A percentile compares a stretch with the other conserved stretches of the same genome.
phyloP scores from a whole-genome alignment of 139 green algal genomes.

The Coelastrella sp. region DNA sequence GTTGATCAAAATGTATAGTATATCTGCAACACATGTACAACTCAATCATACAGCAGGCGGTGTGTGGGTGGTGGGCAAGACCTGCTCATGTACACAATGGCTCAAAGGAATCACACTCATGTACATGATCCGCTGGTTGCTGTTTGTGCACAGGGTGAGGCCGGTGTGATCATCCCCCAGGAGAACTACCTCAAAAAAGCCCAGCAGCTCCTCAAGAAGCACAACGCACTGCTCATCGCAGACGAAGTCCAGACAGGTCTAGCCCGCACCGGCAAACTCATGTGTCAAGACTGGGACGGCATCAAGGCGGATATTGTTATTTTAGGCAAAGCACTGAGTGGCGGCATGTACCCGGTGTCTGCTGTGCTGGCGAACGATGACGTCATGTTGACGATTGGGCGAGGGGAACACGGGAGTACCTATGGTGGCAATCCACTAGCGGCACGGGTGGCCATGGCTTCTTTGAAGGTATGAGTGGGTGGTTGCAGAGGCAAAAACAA shows the following conservation, averaged over 20 bases:
- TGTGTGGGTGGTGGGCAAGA: neutral
- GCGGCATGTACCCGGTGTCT: slow-evolving; percentile 93
- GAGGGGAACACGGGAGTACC: slow-evolving; percentile 91
- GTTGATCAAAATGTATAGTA: no score
- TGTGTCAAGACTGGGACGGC: slow-evolving; percentile 89
- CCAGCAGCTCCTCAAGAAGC: slow-evolving; percentile 85
- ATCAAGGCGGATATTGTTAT: slow-evolving; percentile 94
- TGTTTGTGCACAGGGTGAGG: slow-evolving; percentile 79
- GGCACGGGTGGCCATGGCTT: slow-evolving; percentile 86
- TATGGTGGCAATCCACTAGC: slow-evolving; percentile 98
- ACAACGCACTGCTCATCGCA: slow-evolving; percentile 95
- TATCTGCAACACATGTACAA: no score
- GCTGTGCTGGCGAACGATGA: slow-evolving; percentile 92
- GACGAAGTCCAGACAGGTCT: slow-evolving; percentile 88
- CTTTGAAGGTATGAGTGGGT: slow-evolving; percentile 79
- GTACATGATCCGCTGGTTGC: neutral
- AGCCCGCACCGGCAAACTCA: slow-evolving; percentile 71
- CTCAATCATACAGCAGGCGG: no score
- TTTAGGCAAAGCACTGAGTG: slow-evolving; percentile 78
- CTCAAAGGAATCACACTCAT: neutral
- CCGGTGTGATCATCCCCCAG: slow-evolving; percentile 94
- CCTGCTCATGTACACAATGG: neutral
- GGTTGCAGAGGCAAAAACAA: neutral
- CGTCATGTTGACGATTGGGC: slow-evolving; percentile 90
- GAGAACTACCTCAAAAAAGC: slow-evolving; percentile 88